These are phyloP conservation scores for Amorphotheca resinae DNA, from an alignment of 495 filamentous ascomycete species.

Conservation along the genomic window DNA sequence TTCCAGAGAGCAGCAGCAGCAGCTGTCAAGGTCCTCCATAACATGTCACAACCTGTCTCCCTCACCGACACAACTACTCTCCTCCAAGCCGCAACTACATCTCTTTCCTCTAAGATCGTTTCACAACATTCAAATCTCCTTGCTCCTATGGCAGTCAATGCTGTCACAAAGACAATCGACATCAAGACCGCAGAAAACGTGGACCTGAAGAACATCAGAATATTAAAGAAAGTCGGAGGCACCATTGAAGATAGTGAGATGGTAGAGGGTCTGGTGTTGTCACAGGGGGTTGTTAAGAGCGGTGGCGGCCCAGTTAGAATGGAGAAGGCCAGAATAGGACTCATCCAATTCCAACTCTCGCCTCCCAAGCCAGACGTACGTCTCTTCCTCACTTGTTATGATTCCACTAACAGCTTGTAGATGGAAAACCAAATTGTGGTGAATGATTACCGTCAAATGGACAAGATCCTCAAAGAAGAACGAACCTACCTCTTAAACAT, in stretches of 20 bases:
- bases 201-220: conserved; percentile 88
- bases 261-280: conserved; percentile 86
- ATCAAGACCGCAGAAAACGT: conserved; percentile 92
- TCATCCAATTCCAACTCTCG: conserved; percentile 97
- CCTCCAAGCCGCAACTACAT: conserved; percentile 92
- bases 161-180: conserved; percentile 89
- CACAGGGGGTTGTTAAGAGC: conserved; percentile 86
- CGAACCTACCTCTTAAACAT: conserved; percentile 95
- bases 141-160: conserved; percentile 92
- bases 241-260: conserved; percentile 98
- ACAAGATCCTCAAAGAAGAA: conserved; percentile 99
- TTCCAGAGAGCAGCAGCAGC: conserved; percentile 90
- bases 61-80: conserved; percentile 79
- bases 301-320: conserved; percentile 84
- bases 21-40: conserved; percentile 78
- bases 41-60: conserved; percentile 90
- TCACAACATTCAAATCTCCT: conserved; percentile 88
- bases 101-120: conserved; percentile 96
- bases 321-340: conserved; percentile 92
- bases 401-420: conserved; percentile 27
- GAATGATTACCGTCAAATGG: conserved; percentile 99
- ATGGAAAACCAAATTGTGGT: conserved; percentile 99
- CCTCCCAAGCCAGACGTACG: conserved; percentile 93
- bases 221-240: conserved; percentile 95
- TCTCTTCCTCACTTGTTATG: conserved; percentile 12